phyloP scores from a whole-genome alignment of 2,329 filamentous ascomycete genomes.

The Neurospora sp. region DNA sequence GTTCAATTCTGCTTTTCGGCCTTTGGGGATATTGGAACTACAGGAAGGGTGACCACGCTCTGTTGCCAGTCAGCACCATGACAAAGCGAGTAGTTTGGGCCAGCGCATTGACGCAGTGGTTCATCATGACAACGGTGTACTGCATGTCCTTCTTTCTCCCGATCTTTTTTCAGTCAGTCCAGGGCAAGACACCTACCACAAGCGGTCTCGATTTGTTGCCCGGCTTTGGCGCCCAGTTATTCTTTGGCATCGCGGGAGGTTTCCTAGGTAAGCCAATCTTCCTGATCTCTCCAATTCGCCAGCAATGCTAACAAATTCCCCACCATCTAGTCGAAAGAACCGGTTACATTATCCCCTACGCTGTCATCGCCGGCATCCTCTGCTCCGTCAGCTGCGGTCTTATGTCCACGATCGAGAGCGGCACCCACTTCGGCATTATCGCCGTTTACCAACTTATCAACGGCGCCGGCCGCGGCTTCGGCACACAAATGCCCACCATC shows the following conservation, averaged over 20 bases:
- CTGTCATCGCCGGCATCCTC: slow-evolving; percentile 11
- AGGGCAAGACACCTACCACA: slow-evolving; percentile 18
- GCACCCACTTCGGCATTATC: slow-evolving; percentile 11
- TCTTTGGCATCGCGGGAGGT: slow-evolving; percentile 15
- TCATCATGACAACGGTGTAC: slow-evolving; percentile 16
- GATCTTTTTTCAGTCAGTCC: slow-evolving; percentile 30
- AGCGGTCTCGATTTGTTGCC: slow-evolving; percentile 27
- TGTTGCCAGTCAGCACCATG: slow-evolving; percentile 20
- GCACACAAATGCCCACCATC: slow-evolving; percentile 19
- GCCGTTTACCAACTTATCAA: slow-evolving; percentile 18
- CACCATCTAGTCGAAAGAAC: slow-evolving; percentile 12
- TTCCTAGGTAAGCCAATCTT: slow-evolving; percentile 13
- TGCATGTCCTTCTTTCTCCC: slow-evolving; percentile 23
- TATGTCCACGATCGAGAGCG: slow-evolving; percentile 11
- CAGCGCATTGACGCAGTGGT: slow-evolving; percentile 14
- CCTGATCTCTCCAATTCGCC: background rate
- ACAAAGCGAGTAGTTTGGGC: slow-evolving; percentile 16
- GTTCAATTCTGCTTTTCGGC: slow-evolving; percentile 22
- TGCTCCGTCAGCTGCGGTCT: slow-evolving; percentile 14
- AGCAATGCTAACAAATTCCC: background rate
- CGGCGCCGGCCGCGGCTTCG: slow-evolving; percentile 17
- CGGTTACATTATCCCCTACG: slow-evolving; percentile 16
- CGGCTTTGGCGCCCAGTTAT: slow-evolving; percentile 18
- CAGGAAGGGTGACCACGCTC: slow-evolving; percentile 17
- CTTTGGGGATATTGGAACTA: slow-evolving; percentile 33